Percentiles rank a stretch among this genome's conserved stretches.
phyloP scores from a whole-genome alignment of 148 eudicot genomes.

The Rhododendron griersonianum region DNA sequence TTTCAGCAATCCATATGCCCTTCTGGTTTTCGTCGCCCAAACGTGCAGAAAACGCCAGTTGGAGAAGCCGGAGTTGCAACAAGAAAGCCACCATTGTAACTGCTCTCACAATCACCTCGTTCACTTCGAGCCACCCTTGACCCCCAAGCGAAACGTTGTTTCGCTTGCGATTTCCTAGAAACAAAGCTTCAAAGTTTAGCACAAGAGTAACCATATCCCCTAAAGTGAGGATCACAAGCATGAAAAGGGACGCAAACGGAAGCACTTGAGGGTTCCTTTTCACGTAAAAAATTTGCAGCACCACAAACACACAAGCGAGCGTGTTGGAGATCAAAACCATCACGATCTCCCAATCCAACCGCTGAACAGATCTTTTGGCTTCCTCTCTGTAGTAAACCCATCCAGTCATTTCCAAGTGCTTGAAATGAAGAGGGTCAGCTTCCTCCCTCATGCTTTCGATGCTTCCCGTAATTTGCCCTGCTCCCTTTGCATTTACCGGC shows the following conservation, averaged over 20 bases:
- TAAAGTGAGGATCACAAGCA: slow-evolving; percentile 18
- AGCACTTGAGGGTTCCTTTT: slow-evolving; percentile 7
- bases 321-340: slow-evolving; percentile 24
- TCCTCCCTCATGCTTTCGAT: slow-evolving; percentile 7
- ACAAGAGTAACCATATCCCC: slow-evolving; percentile 22
- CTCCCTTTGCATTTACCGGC: background rate
- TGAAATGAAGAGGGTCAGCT: slow-evolving; percentile 12
- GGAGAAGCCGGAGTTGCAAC: slow-evolving; percentile 22
- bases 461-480: slow-evolving; percentile 7
- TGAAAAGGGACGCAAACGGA: slow-evolving; percentile 9
- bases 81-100: slow-evolving; percentile 22
- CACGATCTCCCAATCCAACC: slow-evolving; percentile 16
- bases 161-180: background rate
- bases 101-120: slow-evolving; percentile 14
- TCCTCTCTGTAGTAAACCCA: background rate
- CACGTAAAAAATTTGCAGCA: slow-evolving; percentile 4
- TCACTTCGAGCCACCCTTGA: slow-evolving; percentile 10
- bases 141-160: background rate
- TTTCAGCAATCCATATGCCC: slow-evolving; percentile 11
- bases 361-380: background rate
- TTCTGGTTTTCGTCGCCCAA: background rate
- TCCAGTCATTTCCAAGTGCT: background rate
- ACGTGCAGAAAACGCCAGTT: slow-evolving; percentile 10
- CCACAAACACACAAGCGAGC: slow-evolving; percentile 10
- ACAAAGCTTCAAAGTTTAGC: slow-evolving; percentile 18